These are phyloP conservation scores for Murraya koenigii DNA, from an alignment of 345 rosid genomes.

Conservation along the genomic window DNA sequence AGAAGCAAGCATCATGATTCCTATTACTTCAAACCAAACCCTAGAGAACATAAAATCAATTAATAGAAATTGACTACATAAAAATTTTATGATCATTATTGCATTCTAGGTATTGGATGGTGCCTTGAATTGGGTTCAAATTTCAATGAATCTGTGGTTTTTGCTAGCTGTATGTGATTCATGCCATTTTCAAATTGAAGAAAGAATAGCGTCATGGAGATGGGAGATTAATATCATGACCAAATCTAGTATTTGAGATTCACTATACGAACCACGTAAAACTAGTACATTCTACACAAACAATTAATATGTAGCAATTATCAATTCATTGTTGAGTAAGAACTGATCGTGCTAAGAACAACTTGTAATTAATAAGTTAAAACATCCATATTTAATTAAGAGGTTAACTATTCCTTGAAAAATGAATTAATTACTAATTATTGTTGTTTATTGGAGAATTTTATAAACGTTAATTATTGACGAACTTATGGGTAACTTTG, in stretches of 20 bases:
- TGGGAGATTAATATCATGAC: not conserved
- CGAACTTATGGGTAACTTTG: no score
- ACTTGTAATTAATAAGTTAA: no score
- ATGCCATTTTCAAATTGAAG: not conserved
- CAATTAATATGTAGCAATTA: no score
- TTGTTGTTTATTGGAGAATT: not conserved
- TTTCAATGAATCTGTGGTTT: not conserved
- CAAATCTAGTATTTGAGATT: no score
- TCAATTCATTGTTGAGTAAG: no score
- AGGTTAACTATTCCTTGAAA: no score
- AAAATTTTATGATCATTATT: not conserved
- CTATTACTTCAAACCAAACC: not conserved
- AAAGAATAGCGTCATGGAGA: not conserved
- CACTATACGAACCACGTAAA: no score
- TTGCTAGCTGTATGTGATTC: not conserved
- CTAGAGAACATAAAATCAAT: not conserved
- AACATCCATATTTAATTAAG: no score
- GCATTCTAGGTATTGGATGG: not conserved
- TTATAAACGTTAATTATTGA: no score
- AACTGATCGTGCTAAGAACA: no score
- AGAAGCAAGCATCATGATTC: not conserved
- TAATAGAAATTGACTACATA: not conserved
- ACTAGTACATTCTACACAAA: no score
- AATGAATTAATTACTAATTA: not conserved
- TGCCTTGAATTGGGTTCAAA: not conserved